These are phyloP conservation scores for Penicillium vulpinum DNA, from an alignment of 2,329 filamentous ascomycete species.

Conservation along the genomic window DNA sequence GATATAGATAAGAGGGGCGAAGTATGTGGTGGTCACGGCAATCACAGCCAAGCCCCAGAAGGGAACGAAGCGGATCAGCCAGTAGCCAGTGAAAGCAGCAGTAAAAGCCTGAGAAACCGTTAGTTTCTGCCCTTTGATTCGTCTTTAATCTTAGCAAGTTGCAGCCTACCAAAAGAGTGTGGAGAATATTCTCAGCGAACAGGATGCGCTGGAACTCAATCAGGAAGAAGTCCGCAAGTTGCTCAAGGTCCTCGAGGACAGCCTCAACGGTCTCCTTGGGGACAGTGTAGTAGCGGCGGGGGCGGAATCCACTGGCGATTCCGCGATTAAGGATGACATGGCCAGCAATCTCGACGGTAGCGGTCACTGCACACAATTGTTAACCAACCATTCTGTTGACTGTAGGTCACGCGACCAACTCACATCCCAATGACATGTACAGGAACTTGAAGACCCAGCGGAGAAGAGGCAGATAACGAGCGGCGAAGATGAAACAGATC, in stretches of 20 bases:
- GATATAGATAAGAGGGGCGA: conserved; percentile 63
- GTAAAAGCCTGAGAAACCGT: conserved; percentile 55
- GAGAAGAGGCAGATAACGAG: conserved; percentile 62
- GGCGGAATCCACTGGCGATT: conserved; percentile 61
- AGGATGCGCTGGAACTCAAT: conserved; percentile 67
- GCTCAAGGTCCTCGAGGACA: conserved; percentile 61
- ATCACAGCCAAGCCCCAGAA: conserved; percentile 64
- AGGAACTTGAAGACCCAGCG: conserved; percentile 62
- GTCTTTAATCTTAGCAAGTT: neutral
- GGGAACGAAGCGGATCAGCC: conserved; percentile 66
- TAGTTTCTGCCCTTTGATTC: conserved; percentile 2
- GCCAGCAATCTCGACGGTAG: conserved; percentile 58
- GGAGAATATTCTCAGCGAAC: conserved; percentile 65
- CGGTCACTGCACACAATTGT: conserved; percentile 48
- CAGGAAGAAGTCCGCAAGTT: conserved; percentile 67
- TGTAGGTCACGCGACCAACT: conserved; percentile 35
- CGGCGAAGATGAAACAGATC: conserved; percentile 61
- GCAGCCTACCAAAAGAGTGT: conserved; percentile 59
- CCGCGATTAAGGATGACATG: conserved; percentile 58
- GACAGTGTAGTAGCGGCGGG: conserved; percentile 65
- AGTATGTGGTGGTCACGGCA: conserved; percentile 57
- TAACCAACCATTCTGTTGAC: conserved; percentile 7
- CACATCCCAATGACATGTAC: conserved; percentile 60
- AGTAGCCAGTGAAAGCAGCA: conserved; percentile 61
- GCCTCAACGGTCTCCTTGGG: conserved; percentile 64